A percentile compares a stretch with the other conserved stretches of the same genome.
phyloP scores from a whole-genome alignment of 2,329 filamentous ascomycete genomes.

The Fusarium praegraminearum region DNA sequence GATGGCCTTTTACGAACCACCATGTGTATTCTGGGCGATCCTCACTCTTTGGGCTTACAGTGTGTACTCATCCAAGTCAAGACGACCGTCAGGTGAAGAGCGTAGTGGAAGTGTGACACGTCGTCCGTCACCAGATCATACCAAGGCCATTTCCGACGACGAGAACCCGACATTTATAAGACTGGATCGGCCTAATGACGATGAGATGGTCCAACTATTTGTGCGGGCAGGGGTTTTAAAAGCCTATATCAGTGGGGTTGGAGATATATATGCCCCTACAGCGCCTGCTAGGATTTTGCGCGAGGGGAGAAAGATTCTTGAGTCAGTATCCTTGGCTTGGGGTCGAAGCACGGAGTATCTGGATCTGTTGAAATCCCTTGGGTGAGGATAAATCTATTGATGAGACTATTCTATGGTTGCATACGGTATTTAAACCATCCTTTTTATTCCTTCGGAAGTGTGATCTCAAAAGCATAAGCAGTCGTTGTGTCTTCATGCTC shows the following conservation, averaged over 20 bases:
- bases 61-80: constrained; percentile 22
- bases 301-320: constrained; percentile 41
- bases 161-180: constrained; percentile 58
- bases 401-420: background rate
- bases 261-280: constrained; percentile 56
- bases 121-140: constrained; percentile 4
- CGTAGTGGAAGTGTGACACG: constrained; percentile 17
- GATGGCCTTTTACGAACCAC: constrained; percentile 56
- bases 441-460: background rate
- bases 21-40: constrained; percentile 54
- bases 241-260: constrained; percentile 64
- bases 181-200: constrained; percentile 67
- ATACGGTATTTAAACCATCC: background rate
- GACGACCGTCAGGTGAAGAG: background rate
- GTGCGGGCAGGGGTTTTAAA: constrained; percentile 63
- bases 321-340: constrained; percentile 33
- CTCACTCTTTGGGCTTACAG: constrained; percentile 57
- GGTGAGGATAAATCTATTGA: background rate
- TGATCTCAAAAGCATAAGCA: constrained; percentile 14
- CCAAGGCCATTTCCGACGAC: background rate
- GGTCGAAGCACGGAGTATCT: constrained; percentile 28
- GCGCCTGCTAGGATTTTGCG: constrained; percentile 37
- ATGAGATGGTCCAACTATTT: constrained; percentile 69
- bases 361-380: background rate
- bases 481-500: constrained; percentile 3